These are phyloP conservation scores for Peziza echinospora DNA, from an alignment of 495 filamentous ascomycete species.

Conservation along the genomic window DNA sequence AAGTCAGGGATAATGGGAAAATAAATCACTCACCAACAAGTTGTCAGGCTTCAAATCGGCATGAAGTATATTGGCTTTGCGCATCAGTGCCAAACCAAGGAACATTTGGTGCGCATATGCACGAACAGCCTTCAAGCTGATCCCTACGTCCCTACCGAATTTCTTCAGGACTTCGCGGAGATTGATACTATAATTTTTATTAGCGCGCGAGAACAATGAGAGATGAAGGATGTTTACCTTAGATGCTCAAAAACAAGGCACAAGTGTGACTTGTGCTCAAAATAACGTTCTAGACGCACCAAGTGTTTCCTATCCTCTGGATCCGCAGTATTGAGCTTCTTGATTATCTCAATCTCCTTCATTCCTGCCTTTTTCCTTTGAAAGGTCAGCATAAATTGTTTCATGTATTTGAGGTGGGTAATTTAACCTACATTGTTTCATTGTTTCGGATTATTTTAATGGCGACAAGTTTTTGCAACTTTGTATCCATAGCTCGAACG, in stretches of 20 bases:
- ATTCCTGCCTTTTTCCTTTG: constrained; percentile 58
- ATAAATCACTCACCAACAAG: constrained; percentile 59
- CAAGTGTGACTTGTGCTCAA: constrained; percentile 86
- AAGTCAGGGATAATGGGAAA: too few species aligned
- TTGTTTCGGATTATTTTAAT: constrained; percentile 93
- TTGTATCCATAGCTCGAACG: constrained; percentile 68
- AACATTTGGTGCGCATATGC: constrained; percentile 91
- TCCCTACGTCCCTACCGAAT: constrained; percentile 78
- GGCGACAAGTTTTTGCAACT: constrained; percentile 48
- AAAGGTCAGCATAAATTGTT: constrained; percentile 10
- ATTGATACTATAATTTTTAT: constrained; percentile 40
- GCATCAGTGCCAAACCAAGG: constrained; percentile 58
- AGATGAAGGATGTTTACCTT: constrained; percentile 17
- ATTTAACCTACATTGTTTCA: constrained; percentile 46
- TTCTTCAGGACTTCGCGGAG: constrained; percentile 90
- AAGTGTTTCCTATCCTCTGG: constrained; percentile 83
- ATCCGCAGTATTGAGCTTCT: constrained; percentile 61
- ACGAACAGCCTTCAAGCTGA: constrained; percentile 67
- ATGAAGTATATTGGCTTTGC: constrained; percentile 81
- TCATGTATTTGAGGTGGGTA: not conserved
- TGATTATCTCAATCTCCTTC: constrained; percentile 81
- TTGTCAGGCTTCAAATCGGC: constrained; percentile 97
- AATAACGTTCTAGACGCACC: constrained; percentile 62
- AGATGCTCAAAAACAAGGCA: constrained; percentile 96
- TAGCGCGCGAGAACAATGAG: constrained; percentile 3